These are phyloP conservation scores for Dioscorea dumetorum DNA, from an alignment of 106 monocot genomes.

Conservation along the genomic window DNA sequence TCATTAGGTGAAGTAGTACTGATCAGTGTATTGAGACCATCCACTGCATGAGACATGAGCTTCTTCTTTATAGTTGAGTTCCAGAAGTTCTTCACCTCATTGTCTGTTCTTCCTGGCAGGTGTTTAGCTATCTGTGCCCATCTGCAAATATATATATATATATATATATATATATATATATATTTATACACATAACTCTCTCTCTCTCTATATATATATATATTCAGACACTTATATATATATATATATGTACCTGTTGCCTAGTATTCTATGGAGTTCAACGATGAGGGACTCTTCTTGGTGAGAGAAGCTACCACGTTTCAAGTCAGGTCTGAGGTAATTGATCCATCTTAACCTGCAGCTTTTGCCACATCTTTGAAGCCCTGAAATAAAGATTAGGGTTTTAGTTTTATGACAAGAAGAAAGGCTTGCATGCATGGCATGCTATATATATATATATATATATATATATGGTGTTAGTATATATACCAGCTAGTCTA, in stretches of 20 bases:
- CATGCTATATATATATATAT: not conserved
- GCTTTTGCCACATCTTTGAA: slow-evolving; percentile 47
- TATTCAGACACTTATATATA: not conserved
- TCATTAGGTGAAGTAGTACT: slow-evolving; percentile 4
- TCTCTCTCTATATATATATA: slow-evolving; percentile 4
- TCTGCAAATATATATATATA: slow-evolving; percentile 10
- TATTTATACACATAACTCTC: too few relatives aligned
- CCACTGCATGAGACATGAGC: slow-evolving; percentile 39
- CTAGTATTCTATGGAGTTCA: slow-evolving; percentile 38
- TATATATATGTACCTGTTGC: slow-evolving; percentile 24
- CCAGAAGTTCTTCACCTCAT: slow-evolving; percentile 90
- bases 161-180: not conserved
- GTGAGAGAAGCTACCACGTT: slow-evolving; percentile 36
- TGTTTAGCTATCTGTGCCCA: slow-evolving; percentile 86
- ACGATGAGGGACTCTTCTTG: slow-evolving; percentile 44
- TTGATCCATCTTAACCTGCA: slow-evolving; percentile 30
- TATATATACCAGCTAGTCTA: slow-evolving; percentile 43
- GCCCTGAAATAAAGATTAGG: slow-evolving; percentile 4
- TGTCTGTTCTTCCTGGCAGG: slow-evolving; percentile 81
- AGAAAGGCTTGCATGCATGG: too few relatives aligned
- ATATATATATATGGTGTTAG: too few relatives aligned
- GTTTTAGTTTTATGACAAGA: too few relatives aligned
- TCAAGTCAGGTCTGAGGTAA: slow-evolving; percentile 32
- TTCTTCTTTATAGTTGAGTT: slow-evolving; percentile 85
- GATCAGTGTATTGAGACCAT: slow-evolving; percentile 1